phyloP scores from a whole-genome alignment of 2,329 filamentous ascomycete genomes.

The Diaporthe helianthi region DNA sequence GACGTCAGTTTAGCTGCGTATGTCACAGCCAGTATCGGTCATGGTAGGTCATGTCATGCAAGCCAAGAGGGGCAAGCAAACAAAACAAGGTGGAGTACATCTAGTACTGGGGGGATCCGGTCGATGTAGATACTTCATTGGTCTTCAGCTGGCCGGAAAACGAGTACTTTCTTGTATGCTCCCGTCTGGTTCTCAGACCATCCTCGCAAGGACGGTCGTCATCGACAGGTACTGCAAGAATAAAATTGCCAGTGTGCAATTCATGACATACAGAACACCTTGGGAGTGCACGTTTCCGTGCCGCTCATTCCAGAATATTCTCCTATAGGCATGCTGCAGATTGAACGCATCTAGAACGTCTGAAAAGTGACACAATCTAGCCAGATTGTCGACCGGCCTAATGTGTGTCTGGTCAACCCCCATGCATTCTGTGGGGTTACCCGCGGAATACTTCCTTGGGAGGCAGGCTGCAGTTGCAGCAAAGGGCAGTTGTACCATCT shows the following conservation, averaged over 20 bases:
- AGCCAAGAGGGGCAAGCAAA: slow-evolving; percentile 26
- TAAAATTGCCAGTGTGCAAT: background rate
- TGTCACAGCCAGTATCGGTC: background rate
- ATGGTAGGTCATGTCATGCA: slow-evolving; percentile 18
- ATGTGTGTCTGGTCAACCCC: no score
- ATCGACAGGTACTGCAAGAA: background rate
- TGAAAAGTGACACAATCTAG: background rate
- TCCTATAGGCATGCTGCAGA: slow-evolving; percentile 11
- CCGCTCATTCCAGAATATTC: background rate
- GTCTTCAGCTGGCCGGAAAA: background rate
- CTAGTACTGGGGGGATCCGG: background rate
- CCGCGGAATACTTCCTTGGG: background rate
- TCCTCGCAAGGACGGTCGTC: background rate
- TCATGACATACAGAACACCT: background rate
- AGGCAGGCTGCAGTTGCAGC: slow-evolving; percentile 1
- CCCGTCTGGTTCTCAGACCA: no score
- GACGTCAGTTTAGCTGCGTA: slow-evolving; percentile 7
- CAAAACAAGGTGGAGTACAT: background rate
- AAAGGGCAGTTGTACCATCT: background rate
- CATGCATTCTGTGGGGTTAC: background rate
- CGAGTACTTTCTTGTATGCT: background rate
- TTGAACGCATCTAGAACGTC: background rate
- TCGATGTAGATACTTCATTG: background rate
- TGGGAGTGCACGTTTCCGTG: slow-evolving; percentile 15
- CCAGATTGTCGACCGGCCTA: background rate